Conservation (phyloP, 108 stramenopile genomes). For the Tribonema minus region DNA sequence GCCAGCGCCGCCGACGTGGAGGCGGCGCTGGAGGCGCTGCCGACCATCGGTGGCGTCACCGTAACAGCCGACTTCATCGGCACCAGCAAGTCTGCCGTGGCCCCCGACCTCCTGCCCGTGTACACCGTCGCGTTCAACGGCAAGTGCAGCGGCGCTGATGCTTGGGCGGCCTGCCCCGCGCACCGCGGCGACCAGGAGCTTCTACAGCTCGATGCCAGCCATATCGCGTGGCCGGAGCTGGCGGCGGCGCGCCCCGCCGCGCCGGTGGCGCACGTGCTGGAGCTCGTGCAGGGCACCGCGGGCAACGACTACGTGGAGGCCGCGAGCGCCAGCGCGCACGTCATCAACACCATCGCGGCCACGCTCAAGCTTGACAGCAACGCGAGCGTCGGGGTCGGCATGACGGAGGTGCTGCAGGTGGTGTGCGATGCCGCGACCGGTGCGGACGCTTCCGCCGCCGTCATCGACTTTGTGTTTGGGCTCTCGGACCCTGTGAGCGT, state of each 20-base stretch:
- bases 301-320: slow-evolving; percentile 53
- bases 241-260: slow-evolving; percentile 37
- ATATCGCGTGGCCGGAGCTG: slow-evolving; percentile 19
- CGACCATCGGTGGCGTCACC: slow-evolving; percentile 55
- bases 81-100: too few species aligned
- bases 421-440: slow-evolving; percentile 41
- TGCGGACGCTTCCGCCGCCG: neutral
- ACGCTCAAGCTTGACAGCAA: slow-evolving; percentile 49
- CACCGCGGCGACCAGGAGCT: slow-evolving; percentile 47
- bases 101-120: slow-evolving; percentile 29
- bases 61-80: slow-evolving; percentile 44
- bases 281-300: slow-evolving; percentile 58
- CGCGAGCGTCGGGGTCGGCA: slow-evolving; percentile 52
- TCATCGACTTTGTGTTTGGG: slow-evolving; percentile 10
- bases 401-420: slow-evolving; percentile 59
- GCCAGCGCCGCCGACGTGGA: slow-evolving; percentile 58
- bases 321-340: neutral
- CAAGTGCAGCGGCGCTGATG: slow-evolving; percentile 13
- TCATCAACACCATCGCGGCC: slow-evolving; percentile 41
- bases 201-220: slow-evolving; percentile 18
- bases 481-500: neutral
- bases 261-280: slow-evolving; percentile 47
- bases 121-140: slow-evolving; percentile 54
- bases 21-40: slow-evolving; percentile 55
- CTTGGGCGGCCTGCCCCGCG: slow-evolving; percentile 46